A percentile compares a stretch with the other conserved stretches of the same genome.
These are phyloP conservation scores for Acmispon strigosus DNA, from an alignment of 306 rosid genomes.

Conservation along the genomic window DNA sequence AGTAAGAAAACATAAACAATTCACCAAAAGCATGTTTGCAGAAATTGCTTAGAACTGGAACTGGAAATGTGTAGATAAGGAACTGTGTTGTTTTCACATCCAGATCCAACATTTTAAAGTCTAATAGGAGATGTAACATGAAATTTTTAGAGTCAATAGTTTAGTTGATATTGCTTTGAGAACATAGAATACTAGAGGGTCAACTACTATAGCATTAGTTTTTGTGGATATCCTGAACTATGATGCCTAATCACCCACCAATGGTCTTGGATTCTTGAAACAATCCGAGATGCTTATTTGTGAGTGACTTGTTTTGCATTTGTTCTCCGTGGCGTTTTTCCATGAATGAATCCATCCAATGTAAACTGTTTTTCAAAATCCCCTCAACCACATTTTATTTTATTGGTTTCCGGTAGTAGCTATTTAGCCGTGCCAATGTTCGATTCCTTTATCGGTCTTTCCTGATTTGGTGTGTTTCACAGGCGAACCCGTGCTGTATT, in stretches of 20 bases:
- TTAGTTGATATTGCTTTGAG: background rate
- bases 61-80: background rate
- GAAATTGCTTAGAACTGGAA: background rate
- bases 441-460: background rate
- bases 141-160: background rate
- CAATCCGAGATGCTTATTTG: background rate
- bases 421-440: background rate
- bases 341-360: background rate
- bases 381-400: background rate
- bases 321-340: background rate
- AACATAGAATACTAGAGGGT: background rate
- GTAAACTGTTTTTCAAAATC: background rate
- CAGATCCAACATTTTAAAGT: background rate
- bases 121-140: background rate
- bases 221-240: background rate
- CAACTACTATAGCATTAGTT: background rate
- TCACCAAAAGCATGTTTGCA: no score
- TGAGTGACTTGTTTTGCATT: background rate
- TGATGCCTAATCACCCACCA: background rate
- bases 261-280: background rate
- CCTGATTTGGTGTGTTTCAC: constrained; percentile 20
- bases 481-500: constrained; percentile 73
- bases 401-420: background rate
- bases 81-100: background rate
- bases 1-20: no score